Evolutionary conservation across 805 yeast genomes (phyloP), one percentile per base, ranked within the genome.

Genomic region (Sugiyamaella mastotermitis): DNA sequence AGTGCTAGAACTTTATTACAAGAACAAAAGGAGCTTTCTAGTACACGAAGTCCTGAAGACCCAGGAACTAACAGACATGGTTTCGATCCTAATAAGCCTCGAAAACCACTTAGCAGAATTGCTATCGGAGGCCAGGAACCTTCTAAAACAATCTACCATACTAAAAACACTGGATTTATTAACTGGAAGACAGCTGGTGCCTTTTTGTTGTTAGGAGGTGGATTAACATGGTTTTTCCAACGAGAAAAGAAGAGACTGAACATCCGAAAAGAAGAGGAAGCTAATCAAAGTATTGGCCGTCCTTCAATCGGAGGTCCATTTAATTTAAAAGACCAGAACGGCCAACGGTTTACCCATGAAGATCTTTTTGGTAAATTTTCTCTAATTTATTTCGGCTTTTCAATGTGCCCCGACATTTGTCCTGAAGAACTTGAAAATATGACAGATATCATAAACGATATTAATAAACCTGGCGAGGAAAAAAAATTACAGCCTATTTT

Each of bases 341-440:
- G 88, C 26, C 62, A 80, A 19, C 61, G 58, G 14, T 92, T 92
- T 60, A 86, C 96, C 1, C 78, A 86, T 19, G 68, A 84, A 45
- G 71, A 90, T 50, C 65, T 92, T 54, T 62, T 73, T 45, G 92
- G 88, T 23, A 80, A 76, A 57, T 92, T 87, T 61, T 76, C 90
- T 8, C 66, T 92, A 32, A 61, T 90, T n/a, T 92, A 92, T 60
- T 92, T 92, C 63, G 98, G 98, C 0, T 92, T 92, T 66, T 83
- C 96, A 3, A 88, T 88, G 63, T 92, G 98, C 64, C 98, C 98
- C 5, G 98, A 92, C 62, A 88, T 92, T 38, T 92, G 98, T 62
- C 98, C 98, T 8, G 98, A 92, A 60, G 98, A 92, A 60, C 72
- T 92, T 43, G 98, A 92, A 59, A 85, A 90, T 56, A 71, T 92